phyloP scores from a whole-genome alignment of 75 land plant genomes.

The Picea glauca region DNA sequence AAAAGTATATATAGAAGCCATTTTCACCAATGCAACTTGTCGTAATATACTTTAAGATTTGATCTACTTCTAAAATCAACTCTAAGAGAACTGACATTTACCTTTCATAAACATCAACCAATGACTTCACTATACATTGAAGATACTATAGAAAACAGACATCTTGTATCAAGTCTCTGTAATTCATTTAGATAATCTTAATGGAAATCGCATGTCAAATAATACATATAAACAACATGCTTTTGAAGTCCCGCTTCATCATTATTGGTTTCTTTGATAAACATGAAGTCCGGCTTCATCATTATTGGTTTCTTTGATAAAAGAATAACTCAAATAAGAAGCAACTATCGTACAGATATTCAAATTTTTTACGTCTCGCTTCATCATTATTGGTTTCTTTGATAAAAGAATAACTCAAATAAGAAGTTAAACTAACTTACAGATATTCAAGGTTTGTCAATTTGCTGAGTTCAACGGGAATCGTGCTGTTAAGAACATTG shows the following conservation, averaged over 20 bases:
- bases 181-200: not conserved
- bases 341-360: not conserved
- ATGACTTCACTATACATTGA: too few species aligned
- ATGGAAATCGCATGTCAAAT: not conserved
- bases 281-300: too few species aligned
- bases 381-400: not conserved
- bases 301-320: too few species aligned
- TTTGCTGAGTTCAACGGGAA: slow-evolving; percentile 6
- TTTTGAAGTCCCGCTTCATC: too few species aligned
- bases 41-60: not conserved
- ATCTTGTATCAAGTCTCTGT: not conserved
- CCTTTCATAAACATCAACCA: too few species aligned
- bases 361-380: not conserved
- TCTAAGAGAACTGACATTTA: not conserved
- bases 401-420: not conserved
- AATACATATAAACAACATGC: not conserved
- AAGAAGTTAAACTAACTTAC: not conserved
- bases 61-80: not conserved
- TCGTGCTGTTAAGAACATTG: not conserved
- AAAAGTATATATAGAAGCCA: too few species aligned
- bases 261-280: too few species aligned
- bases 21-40: too few species aligned
- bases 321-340: too few species aligned
- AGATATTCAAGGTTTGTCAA: slow-evolving; percentile 2
- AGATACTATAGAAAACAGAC: not conserved